Evolutionary conservation across 2,329 filamentous ascomycete species (phyloP), one percentile per base, ranked within the genome.

Genomic region (Pyrenochaeta sp.): DNA sequence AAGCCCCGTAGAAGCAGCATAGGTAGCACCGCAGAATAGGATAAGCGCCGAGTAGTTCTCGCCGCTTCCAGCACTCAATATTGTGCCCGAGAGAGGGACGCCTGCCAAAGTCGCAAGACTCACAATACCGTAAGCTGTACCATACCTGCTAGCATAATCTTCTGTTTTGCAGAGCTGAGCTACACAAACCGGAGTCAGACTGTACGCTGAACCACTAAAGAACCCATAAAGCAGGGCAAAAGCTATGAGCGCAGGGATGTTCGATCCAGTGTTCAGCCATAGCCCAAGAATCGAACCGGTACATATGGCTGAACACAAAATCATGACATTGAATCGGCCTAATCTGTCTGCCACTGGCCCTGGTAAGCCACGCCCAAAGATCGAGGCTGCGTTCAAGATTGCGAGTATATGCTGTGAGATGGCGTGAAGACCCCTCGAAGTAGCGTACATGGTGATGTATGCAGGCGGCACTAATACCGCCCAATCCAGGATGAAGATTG

Each of bases 31-130:
- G 42, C 53, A 50, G n/a, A 56, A 56, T 2, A 42, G 12, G 5
- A 56, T 51, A n/a, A 56, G 36, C 13, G 53, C 51, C 0, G 19
- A 2, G 24, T 70, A 75, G 25, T 54, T 54, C 5, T 58, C 54
- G 8, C 66, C 66, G 15, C 78, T 72, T 12, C 78, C 79, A n/a
- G 69, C 67, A 42, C 72, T 72, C 55, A 85, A 52, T 46, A 85
- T 83, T 6, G 80, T 80, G 24, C 84, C 84, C 12, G 79, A 79
- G 43, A 85, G 82, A 0, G 84, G 83, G 0, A 82, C 83, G 7
- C 84, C 83, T 2, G 83, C 76, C 58, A 85, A 61, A 46, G 84
- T 62, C 1, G 82, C 84, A 24, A 84, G 74, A 1, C 78, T 78
- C 3, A 75, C 78, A 28, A 82, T 69, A 8, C 78, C 77, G 60